Base-by-base conservation (phyloP, 768 basidiomycete genomes). In the Kwoniella sp. region DNA sequence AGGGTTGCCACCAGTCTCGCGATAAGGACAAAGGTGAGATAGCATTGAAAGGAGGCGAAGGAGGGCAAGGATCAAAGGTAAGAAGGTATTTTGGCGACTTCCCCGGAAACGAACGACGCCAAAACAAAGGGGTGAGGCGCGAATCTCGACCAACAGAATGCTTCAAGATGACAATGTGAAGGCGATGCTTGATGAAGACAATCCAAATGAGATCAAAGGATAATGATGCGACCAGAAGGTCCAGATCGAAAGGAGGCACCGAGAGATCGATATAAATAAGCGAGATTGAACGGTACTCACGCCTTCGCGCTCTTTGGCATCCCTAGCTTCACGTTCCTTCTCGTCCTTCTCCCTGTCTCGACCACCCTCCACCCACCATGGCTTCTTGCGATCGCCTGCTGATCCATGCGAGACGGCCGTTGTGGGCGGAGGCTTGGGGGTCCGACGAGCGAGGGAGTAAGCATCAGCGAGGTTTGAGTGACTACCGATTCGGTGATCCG, bases 291-390 rank as follows among this genome's bases (percentile, higher is more conserved):
- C 25, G 11, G 15, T 9, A 73, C 74, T 75, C 63, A 75, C 74
- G 31, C 74, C 72, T 67, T 75, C 71, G 12, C 62, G 50, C 15
- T 75, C 73, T 57, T 68, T 67, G 55, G 61, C 61, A 50, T 73
- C 71, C 17, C 61, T 51, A 17, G 60, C 65, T 51, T 68, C 63
- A 9, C 62, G 41, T 29, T 72, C 67, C 64, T 63, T 63, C 26
- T 64, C 58, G 5, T 66, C 57, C 41, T 64, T 67, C 55, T 68
- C 66, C 55, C 56, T 57, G 12, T 65, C 60, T 23, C 65, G 56
- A 17, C 67, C 51, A 13, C 67, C 68, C 11, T 74, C 73, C 37
- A 69, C 63, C 68, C 69, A 74, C 73, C 73, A 74, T 4, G 70
- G 67, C 28, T 62, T 68, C 61, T 72, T 72, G 17, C 66, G 37